Conservation (phyloP, 345 rosid genomes). For the Hypericum perforatum region DNA sequence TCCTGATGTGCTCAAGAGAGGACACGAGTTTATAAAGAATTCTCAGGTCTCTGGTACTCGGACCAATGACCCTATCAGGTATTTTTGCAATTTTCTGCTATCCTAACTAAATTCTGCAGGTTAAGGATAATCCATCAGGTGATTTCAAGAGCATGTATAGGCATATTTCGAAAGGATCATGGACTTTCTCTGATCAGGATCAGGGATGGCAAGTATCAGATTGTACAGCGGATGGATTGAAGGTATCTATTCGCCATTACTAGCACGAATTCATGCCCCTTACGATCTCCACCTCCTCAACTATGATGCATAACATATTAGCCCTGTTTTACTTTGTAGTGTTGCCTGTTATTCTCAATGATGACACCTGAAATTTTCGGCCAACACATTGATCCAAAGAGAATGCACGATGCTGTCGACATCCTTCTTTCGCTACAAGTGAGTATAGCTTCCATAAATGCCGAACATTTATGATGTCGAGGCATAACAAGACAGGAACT, state of each 20-base stretch:
- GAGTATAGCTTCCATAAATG: too few species aligned
- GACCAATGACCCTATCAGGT: background rate
- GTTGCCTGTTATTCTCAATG: slow-evolving; percentile 53
- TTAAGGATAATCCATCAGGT: slow-evolving; percentile 51
- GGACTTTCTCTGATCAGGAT: slow-evolving; percentile 63
- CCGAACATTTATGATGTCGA: too few species aligned
- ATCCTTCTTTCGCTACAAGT: slow-evolving; percentile 56
- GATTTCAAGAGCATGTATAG: slow-evolving; percentile 41
- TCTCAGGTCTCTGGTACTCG: slow-evolving; percentile 46
- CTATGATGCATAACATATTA: background rate
- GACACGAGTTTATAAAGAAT: slow-evolving; percentile 61
- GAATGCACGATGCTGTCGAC: slow-evolving; percentile 45
- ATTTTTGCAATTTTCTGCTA: background rate
- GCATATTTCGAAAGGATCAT: slow-evolving; percentile 50
- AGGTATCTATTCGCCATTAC: too few species aligned
- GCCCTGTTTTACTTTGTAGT: slow-evolving; percentile 23
- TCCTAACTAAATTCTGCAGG: slow-evolving; percentile 20
- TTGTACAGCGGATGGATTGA: slow-evolving; percentile 56
- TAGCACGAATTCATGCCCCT: background rate
- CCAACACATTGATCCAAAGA: slow-evolving; percentile 37
- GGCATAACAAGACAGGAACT: too few species aligned
- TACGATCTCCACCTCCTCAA: background rate
- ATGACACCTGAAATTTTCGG: slow-evolving; percentile 69
- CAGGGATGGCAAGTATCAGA: slow-evolving; percentile 67
- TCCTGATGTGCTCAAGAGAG: slow-evolving; percentile 47